Percentiles rank a stretch among this genome's conserved stretches.
These are phyloP conservation scores for Penicillium sclerotigenum DNA, from an alignment of 2,329 filamentous ascomycete genomes.

Conservation along the genomic window DNA sequence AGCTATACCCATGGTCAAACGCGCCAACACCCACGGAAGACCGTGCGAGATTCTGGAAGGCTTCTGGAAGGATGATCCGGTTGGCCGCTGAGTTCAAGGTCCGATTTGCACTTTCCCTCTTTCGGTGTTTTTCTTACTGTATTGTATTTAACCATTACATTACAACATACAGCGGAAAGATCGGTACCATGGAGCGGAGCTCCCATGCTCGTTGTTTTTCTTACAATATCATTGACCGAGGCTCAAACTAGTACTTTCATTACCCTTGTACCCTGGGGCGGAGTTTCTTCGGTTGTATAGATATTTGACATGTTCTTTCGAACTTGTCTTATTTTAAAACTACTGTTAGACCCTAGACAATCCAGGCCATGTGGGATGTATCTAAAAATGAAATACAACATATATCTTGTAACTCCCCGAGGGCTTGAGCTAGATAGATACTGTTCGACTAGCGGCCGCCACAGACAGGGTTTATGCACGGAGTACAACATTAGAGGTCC, in stretches of 20 bases:
- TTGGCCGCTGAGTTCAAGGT: constrained; percentile 7
- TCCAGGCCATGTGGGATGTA: neutral
- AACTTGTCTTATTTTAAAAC: neutral
- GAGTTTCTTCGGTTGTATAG: neutral
- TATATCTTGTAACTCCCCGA: constrained; percentile 3
- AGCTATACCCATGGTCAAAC: constrained; percentile 17
- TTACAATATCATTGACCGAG: constrained; percentile 1
- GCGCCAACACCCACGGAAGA: constrained; percentile 6
- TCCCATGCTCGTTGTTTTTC: neutral
- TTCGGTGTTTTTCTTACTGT: constrained; percentile 3
- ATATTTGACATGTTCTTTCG: neutral
- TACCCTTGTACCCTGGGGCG: neutral
- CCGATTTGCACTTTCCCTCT: constrained; percentile 4
- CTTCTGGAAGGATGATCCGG: constrained; percentile 25
- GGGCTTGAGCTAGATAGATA: neutral
- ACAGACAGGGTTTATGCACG: constrained; percentile 1
- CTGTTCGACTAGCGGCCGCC: neutral
- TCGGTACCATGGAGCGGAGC: neutral
- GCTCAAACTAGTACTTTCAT: neutral
- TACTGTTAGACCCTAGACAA: neutral
- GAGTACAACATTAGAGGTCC: neutral
- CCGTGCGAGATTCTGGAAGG: constrained; percentile 17
- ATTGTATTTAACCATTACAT: neutral
- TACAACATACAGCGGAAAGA: neutral
- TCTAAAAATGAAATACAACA: neutral